These are phyloP conservation scores for Dalechampia spathulata DNA, from an alignment of 441 rosid genomes.

Conservation along the genomic window DNA sequence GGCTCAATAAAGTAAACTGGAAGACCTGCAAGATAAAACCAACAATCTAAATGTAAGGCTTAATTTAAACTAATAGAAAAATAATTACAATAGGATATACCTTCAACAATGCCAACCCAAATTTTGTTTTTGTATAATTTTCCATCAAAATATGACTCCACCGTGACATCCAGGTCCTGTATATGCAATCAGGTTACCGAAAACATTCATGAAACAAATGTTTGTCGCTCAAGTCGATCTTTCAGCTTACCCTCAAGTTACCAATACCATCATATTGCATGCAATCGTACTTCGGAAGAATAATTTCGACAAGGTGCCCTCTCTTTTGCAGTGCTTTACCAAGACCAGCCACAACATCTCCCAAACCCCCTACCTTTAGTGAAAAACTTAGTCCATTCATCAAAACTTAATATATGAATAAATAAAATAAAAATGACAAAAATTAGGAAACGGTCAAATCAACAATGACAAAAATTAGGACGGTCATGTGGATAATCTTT, in stretches of 20 bases:
- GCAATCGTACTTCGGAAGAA: constrained; percentile 95
- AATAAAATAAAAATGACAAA: background rate
- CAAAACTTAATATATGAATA: background rate
- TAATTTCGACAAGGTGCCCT: constrained; percentile 89
- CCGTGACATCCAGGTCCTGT: constrained; percentile 71
- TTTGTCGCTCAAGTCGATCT: constrained; percentile 5
- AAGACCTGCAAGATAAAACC: constrained; percentile 55
- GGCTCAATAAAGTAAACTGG: constrained; percentile 97
- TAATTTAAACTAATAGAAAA: constrained; percentile 8
- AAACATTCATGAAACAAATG: background rate
- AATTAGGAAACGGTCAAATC: background rate
- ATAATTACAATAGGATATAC: constrained; percentile 27
- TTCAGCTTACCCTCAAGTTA: constrained; percentile 60
- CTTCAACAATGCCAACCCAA: constrained; percentile 92
- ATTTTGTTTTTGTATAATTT: constrained; percentile 72
- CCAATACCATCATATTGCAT: constrained; percentile 74
- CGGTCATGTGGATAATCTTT: background rate
- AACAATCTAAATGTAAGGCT: constrained; percentile 24
- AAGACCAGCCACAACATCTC: constrained; percentile 93
- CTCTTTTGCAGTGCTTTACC: constrained; percentile 86
- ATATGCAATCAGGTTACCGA: constrained; percentile 15
- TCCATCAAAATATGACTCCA: constrained; percentile 91
- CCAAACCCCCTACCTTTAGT: constrained; percentile 89
- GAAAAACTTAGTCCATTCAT: background rate
- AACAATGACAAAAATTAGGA: background rate